Evolutionary conservation across 495 filamentous ascomycete species (phyloP), one percentile per base, ranked within the genome.

Genomic region (Trichoderma parareesei): DNA sequence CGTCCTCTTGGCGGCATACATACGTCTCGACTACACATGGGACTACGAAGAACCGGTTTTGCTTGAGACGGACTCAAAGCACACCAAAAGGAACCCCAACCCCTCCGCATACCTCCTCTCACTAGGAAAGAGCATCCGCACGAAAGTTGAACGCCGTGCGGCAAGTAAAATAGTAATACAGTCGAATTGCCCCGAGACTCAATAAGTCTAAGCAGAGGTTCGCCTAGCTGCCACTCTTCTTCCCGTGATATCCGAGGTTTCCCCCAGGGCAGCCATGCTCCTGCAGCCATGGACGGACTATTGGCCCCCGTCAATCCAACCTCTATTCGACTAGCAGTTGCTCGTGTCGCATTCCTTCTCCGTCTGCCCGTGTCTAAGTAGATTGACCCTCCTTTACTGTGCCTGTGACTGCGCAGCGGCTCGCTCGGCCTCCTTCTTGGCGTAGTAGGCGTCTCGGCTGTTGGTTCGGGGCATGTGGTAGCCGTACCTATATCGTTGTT

Each of bases 391-490:
- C 16, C 40, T 11, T 41, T 61, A 40, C n/a, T 61, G n/a, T 8
- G 41, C 18, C n/a, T 37, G 18, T 41, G 62, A 2, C 38, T 70
- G 67, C 65, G 67, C 72, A 1, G 75, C 72, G 13, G 77, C 77
- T 62, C 79, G 78, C 66, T 77, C 66, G 65, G 75, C 78, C 73
- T 82, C 79, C 49, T 81, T 71, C 68, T 79, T 70, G 65, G 70
- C 71, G 73, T 80, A 80, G 76, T 73, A 77, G 64, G 68, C 67
- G 71, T 82, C 79, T 67, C 79, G 79, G 55, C 73, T 75, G 68
- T 77, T 67, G 68, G 76, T 80, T 67, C 79, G 79, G 38, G 79
- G 79, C 64, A 81, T 73, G 72, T 82, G 79, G 75, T 73, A 82
- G 71, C 79, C 79, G 76, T 80, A 80, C 79, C 79, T 82, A 67